Evolutionary conservation across 441 rosid species (phyloP).

Genomic region (Populus hybrid): DNA sequence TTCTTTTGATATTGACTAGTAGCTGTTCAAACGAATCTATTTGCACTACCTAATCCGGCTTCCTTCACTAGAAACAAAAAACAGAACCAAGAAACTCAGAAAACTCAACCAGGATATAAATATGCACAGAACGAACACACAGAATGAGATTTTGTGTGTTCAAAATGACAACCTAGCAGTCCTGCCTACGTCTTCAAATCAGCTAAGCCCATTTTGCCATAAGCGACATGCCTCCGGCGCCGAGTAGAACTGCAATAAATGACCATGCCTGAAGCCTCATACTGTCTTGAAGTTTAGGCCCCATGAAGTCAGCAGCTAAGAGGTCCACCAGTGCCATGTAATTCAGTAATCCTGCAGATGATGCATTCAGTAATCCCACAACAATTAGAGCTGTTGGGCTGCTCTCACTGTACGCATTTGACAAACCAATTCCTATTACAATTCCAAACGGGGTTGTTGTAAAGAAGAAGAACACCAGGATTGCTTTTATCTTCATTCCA

Average conservation of each 20-base stretch:
- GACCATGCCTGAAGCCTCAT: conserved; percentile 36
- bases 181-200: background rate
- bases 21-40: background rate
- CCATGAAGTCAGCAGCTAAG: conserved; percentile 43
- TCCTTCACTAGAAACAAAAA: background rate
- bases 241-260: conserved; percentile 35
- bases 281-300: conserved; percentile 40
- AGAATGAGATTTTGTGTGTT: background rate
- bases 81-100: no score
- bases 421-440: conserved; percentile 27
- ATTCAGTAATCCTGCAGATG: conserved; percentile 46
- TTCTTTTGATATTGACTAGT: no score
- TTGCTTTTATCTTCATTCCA: conserved; percentile 19
- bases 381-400: conserved; percentile 36
- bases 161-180: background rate
- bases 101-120: no score
- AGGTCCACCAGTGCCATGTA: conserved; percentile 50
- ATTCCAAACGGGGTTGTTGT: conserved; percentile 35
- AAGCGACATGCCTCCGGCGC: conserved; percentile 47
- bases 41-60: background rate
- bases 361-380: conserved; percentile 39
- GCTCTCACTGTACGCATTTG: conserved; percentile 19
- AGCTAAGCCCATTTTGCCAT: conserved; percentile 56
- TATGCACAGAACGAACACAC: background rate
- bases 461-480: conserved; percentile 34